A percentile compares a stretch with the other conserved stretches of the same genome.
These are phyloP conservation scores for Entomortierella lignicola DNA, from an alignment of 192 early-diverging fungal species.

Conservation along the genomic window DNA sequence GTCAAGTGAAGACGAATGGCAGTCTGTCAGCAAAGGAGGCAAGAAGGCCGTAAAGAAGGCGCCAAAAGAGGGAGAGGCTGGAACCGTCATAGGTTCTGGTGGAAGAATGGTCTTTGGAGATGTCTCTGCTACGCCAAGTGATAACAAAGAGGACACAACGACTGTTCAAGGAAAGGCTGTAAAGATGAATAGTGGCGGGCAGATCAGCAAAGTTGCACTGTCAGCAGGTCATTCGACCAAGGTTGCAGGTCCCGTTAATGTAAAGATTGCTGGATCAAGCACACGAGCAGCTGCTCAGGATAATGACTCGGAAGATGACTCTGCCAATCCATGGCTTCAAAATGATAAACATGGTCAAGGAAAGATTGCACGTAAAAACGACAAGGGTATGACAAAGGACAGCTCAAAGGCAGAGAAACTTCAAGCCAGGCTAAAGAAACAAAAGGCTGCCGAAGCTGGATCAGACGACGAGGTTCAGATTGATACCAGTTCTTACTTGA, in stretches of 20 bases:
- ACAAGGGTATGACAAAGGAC: conserved; percentile 62
- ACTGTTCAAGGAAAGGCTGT: conserved; percentile 30
- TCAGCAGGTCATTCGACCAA: conserved; percentile 64
- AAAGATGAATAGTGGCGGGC: conserved; percentile 63
- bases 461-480: conserved; percentile 74
- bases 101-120: conserved; percentile 75
- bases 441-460: conserved; percentile 57
- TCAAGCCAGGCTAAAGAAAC: conserved; percentile 72
- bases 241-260: conserved; percentile 66
- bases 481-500: conserved; percentile 74
- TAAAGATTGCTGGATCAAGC: conserved; percentile 49
- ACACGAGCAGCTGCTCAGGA: conserved; percentile 12
- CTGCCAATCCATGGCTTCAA: conserved; percentile 85
- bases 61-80: conserved; percentile 27
- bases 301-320: conserved; percentile 41
- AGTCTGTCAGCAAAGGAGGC: conserved; percentile 31
- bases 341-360: conserved; percentile 61
- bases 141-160: background rate
- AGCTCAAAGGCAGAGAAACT: conserved; percentile 73
- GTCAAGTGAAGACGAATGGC: conserved; percentile 48
- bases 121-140: conserved; percentile 14
- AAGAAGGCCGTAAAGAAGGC: conserved; percentile 39
- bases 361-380: conserved; percentile 65
- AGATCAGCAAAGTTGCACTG: conserved; percentile 63
- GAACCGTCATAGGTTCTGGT: conserved; percentile 46